Evolutionary conservation across 306 rosid genomes (phyloP).

Genomic region (Ziziphus jujuba): DNA sequence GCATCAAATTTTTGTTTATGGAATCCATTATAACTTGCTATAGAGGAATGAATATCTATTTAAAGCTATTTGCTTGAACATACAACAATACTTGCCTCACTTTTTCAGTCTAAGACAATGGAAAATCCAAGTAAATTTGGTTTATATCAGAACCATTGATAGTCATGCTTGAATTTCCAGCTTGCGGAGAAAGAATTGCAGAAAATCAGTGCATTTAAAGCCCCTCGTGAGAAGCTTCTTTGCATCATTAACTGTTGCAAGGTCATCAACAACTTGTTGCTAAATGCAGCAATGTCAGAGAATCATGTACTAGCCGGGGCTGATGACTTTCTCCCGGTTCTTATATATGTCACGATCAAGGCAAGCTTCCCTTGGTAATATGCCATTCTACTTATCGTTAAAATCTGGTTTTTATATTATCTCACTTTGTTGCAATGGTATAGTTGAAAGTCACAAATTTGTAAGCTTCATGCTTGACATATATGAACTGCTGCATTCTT

Average conservation of each 20-base stretch:
- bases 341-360: constrained; percentile 76
- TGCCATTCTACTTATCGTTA: constrained; percentile 34
- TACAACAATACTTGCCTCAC: not conserved
- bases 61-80: not conserved
- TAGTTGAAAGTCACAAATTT: not conserved
- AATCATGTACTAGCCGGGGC: constrained; percentile 65
- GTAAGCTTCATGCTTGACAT: too few relatives aligned
- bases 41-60: not conserved
- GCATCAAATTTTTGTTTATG: not conserved
- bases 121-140: too few relatives aligned
- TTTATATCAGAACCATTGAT: too few relatives aligned
- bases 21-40: not conserved
- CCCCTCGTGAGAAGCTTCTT: constrained; percentile 69
- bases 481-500: too few relatives aligned
- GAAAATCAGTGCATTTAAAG: constrained; percentile 65
- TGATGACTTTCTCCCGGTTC: constrained; percentile 79
- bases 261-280: constrained; percentile 69
- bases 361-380: constrained; percentile 78
- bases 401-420: too few relatives aligned
- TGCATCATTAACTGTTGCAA: constrained; percentile 68
- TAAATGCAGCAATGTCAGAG: constrained; percentile 62
- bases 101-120: too few relatives aligned
- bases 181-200: constrained; percentile 72
- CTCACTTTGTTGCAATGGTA: not conserved
- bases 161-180: constrained; percentile 30